Evolutionary conservation across 306 rosid genomes (phyloP).

Genomic region (Fragaria vesca): DNA sequence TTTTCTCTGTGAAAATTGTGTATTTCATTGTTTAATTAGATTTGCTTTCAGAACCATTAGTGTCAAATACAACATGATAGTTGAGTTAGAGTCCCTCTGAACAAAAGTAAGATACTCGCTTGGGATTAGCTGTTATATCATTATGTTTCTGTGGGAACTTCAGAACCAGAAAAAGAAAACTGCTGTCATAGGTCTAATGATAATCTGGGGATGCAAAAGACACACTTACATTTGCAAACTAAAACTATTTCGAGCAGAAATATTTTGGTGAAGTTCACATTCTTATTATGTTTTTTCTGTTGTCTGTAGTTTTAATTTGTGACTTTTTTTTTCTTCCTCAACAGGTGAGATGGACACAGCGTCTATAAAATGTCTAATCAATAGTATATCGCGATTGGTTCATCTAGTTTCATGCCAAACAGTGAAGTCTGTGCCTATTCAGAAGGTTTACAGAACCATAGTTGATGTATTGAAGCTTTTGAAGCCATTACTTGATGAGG

Average conservation of each 20-base stretch:
- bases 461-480: constrained; percentile 64
- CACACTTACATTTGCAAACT: background rate
- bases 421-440: constrained; percentile 55
- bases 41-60: background rate
- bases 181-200: background rate
- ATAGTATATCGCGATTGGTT: constrained; percentile 85
- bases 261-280: constrained; percentile 8
- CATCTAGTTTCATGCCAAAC: constrained; percentile 79
- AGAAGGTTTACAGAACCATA: constrained; percentile 57
- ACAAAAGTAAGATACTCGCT: background rate
- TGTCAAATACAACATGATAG: background rate
- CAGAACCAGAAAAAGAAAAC: background rate
- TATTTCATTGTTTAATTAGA: background rate
- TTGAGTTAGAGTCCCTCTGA: background rate
- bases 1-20: background rate
- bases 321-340: constrained; percentile 13
- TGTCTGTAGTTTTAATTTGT: constrained; percentile 21
- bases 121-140: background rate
- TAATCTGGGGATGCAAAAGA: constrained; percentile 5
- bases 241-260: background rate
- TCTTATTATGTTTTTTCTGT: background rate
- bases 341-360: constrained; percentile 67
- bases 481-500: constrained; percentile 79
- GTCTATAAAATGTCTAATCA: constrained; percentile 66
- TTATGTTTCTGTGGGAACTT: constrained; percentile 1